Conservation (phyloP, 106 monocot species). For the Agapanthus africanus region DNA sequence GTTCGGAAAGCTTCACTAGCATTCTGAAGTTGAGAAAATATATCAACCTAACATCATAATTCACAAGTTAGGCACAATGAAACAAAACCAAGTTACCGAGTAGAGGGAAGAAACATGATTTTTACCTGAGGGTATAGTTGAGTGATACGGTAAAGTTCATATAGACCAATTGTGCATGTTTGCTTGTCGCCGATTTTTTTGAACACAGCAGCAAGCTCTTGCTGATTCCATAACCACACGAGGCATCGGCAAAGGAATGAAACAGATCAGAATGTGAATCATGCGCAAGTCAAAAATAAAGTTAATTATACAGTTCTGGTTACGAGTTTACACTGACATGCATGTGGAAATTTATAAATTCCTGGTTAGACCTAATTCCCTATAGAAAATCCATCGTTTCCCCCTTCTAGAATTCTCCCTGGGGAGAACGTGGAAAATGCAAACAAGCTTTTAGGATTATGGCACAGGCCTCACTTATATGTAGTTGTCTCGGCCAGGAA, state of each 20-base stretch:
- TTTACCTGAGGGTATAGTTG: conserved; percentile 90
- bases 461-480: too few relatives aligned
- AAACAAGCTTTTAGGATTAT: too few relatives aligned
- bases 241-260: background rate
- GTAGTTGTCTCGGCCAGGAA: too few relatives aligned
- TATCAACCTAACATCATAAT: conserved; percentile 64
- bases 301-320: background rate
- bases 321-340: background rate
- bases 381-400: too few relatives aligned
- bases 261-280: background rate
- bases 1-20: conserved; percentile 98
- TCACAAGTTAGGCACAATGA: conserved; percentile 16
- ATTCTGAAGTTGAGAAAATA: conserved; percentile 96
- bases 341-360: too few relatives aligned
- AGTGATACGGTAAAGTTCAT: conserved; percentile 94
- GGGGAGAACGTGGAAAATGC: too few relatives aligned
- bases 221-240: background rate
- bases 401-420: too few relatives aligned
- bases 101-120: background rate
- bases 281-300: background rate
- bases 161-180: conserved; percentile 88
- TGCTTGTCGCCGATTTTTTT: conserved; percentile 60
- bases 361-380: too few relatives aligned
- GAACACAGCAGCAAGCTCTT: too few relatives aligned
- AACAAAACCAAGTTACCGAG: conserved; percentile 7